phyloP scores from a whole-genome alignment of 768 basidiomycete genomes.

The Pleurotus eryngii region DNA sequence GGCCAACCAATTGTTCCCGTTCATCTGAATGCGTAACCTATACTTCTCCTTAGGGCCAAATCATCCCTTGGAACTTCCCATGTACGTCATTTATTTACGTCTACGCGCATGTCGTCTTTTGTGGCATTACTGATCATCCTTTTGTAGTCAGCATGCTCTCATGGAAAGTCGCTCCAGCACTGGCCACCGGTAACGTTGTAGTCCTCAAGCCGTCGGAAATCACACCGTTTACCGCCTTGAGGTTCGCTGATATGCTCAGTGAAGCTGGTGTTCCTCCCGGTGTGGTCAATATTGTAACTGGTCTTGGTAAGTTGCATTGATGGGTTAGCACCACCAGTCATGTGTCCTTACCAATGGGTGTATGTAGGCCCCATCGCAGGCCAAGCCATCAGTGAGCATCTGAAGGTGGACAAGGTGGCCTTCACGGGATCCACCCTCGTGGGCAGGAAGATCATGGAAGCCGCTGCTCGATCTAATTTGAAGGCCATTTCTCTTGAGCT shows the following conservation, averaged over 20 bases:
- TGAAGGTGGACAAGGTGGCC: conserved; percentile 57
- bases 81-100: conserved; percentile 10
- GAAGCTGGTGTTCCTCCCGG: conserved; percentile 65
- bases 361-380: conserved; percentile 47
- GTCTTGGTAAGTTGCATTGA: conserved; percentile 35
- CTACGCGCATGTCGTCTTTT: too few species aligned
- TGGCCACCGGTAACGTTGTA: conserved; percentile 53
- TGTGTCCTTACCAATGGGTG: not conserved
- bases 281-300: conserved; percentile 58
- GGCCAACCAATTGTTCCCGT: not conserved
- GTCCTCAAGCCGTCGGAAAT: conserved; percentile 70
- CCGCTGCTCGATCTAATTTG: conserved; percentile 60
- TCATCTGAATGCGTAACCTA: not conserved
- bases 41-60: conserved; percentile 32
- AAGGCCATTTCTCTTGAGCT: conserved; percentile 72
- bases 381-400: conserved; percentile 52
- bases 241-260: conserved; percentile 38
- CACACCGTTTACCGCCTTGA: conserved; percentile 56
- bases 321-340: too few species aligned
- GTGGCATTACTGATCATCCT: too few species aligned
- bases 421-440: conserved; percentile 71
- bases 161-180: conserved; percentile 27
- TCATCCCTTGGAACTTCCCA: conserved; percentile 64
- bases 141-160: conserved; percentile 18
- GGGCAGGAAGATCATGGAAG: conserved; percentile 62